phyloP scores from a whole-genome alignment of 441 rosid species.

The Manihot esculenta region DNA sequence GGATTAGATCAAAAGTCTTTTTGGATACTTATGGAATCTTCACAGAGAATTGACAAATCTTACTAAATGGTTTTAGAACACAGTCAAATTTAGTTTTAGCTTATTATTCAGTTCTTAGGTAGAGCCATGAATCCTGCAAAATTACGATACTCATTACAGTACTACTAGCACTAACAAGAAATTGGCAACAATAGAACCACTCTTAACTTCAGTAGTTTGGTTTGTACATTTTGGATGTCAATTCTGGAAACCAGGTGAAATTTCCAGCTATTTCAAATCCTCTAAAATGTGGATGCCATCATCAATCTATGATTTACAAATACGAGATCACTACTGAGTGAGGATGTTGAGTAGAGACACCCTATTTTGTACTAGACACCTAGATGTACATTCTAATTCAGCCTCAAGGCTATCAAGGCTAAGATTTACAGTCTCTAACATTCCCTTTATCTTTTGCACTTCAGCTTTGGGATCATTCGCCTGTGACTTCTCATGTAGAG shows the following conservation, averaged over 20 bases:
- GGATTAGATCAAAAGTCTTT: too few relatives aligned
- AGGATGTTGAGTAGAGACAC: constrained; percentile 44
- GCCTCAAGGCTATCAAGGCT: constrained; percentile 43
- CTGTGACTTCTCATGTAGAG: background rate
- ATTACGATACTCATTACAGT: background rate
- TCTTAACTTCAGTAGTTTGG: background rate
- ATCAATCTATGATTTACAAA: background rate
- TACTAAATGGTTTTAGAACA: too few relatives aligned
- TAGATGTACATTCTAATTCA: constrained; percentile 39
- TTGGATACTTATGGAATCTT: too few relatives aligned
- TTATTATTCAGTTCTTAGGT: too few relatives aligned
- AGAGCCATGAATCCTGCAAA: background rate
- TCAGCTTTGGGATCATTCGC: background rate
- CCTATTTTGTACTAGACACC: constrained; percentile 44
- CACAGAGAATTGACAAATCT: too few relatives aligned
- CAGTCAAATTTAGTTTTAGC: too few relatives aligned
- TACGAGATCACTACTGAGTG: constrained; percentile 14
- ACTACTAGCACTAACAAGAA: too few relatives aligned
- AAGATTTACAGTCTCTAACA: constrained; percentile 29
- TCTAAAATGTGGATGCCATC: constrained; percentile 8
- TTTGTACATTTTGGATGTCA: background rate
- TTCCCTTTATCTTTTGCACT: constrained; percentile 16
- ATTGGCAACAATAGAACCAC: background rate
- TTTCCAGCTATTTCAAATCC: background rate
- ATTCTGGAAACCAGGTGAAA: too few relatives aligned